Evolutionary conservation across 2,329 filamentous ascomycete genomes (phyloP).

Genomic region (Fusarium incarnatum): DNA sequence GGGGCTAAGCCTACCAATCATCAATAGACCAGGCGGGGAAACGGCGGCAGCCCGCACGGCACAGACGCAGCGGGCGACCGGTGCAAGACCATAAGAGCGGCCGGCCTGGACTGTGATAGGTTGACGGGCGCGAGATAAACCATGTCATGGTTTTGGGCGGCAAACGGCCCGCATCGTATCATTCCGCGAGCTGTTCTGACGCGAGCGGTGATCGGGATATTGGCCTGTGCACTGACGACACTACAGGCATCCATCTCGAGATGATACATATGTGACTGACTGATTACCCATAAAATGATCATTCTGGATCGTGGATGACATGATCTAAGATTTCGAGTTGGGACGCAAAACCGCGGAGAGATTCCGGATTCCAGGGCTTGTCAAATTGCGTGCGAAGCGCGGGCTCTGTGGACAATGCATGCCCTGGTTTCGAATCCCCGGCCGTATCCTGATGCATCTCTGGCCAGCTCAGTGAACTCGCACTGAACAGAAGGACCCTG

Average conservation of each 20-base stretch:
- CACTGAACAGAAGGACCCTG: constrained; percentile 30
- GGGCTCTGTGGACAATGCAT: constrained; percentile 22
- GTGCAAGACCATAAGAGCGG: constrained; percentile 32
- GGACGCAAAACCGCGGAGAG: constrained; percentile 18
- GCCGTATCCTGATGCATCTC: constrained; percentile 12
- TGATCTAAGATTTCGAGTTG: constrained; percentile 36
- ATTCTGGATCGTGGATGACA: constrained; percentile 34
- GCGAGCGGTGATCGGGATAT: constrained; percentile 16
- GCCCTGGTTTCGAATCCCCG: constrained; percentile 12
- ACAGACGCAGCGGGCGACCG: constrained; percentile 34
- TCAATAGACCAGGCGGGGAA: constrained; percentile 23
- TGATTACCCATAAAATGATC: not conserved
- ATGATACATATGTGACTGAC: not conserved
- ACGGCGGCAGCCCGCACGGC: constrained; percentile 38
- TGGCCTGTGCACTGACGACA: constrained; percentile 1
- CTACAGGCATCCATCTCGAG: constrained; percentile 11
- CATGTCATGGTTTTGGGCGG: constrained; percentile 32
- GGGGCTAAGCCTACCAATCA: constrained; percentile 44
- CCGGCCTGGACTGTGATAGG: constrained; percentile 31
- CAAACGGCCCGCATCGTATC: constrained; percentile 39
- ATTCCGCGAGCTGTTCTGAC: constrained; percentile 31
- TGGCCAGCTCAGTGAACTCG: constrained; percentile 22
- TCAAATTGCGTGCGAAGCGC: constrained; percentile 26
- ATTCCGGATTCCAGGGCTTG: constrained; percentile 21
- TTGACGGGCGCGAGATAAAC: constrained; percentile 34